Conservation (phyloP, 257 asterid species). For the Sherardia arvensis region DNA sequence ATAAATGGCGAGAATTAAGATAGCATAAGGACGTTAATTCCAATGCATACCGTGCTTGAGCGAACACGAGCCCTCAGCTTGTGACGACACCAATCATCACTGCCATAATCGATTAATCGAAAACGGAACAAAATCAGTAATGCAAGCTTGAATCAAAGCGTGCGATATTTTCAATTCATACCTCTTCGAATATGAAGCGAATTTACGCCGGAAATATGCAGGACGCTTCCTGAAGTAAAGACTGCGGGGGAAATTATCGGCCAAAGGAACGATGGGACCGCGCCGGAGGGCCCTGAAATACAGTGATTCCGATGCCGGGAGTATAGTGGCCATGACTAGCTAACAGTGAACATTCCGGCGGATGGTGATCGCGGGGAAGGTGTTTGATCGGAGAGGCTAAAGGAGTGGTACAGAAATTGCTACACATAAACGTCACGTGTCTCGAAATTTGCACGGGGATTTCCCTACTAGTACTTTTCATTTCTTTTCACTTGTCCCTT, state of each 20-base stretch:
- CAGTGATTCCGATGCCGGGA: conserved; percentile 19
- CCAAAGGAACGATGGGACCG: conserved; percentile 2
- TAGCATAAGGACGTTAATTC: background rate
- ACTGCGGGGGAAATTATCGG: conserved; percentile 6
- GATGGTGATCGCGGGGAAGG: background rate
- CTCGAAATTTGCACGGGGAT: background rate
- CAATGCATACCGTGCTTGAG: conserved; percentile 20
- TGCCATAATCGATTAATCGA: conserved; percentile 13
- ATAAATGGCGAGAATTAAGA: background rate
- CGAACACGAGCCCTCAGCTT: conserved; percentile 17
- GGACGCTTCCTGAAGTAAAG: conserved; percentile 13
- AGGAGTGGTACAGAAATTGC: background rate
- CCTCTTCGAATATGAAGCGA: conserved; percentile 16
- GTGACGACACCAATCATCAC: conserved; percentile 12
- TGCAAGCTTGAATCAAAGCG: background rate
- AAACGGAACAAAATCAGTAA: background rate
- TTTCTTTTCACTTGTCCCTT: background rate
- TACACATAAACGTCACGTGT: background rate
- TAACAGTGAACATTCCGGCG: background rate
- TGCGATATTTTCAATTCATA: background rate
- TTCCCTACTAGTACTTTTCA: background rate
- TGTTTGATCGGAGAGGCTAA: background rate
- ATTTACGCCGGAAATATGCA: conserved; percentile 4
- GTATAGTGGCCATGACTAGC: conserved; percentile 17
- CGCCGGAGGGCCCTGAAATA: conserved; percentile 8